Base-by-base conservation (phyloP, 805 yeast species). In the Schwanniomyces polymorphus region DNA sequence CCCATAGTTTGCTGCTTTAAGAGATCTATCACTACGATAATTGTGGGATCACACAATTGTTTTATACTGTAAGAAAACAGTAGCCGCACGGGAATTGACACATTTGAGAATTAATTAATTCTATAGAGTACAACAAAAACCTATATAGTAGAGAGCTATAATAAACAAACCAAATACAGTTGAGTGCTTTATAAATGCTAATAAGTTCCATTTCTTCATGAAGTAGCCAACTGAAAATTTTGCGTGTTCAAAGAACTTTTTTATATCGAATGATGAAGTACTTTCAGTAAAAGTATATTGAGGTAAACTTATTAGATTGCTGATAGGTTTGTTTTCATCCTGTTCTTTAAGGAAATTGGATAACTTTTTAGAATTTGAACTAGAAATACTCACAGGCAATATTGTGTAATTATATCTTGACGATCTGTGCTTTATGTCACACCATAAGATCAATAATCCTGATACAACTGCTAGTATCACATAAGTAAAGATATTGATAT, bases 1-100 rank as follows among this genome's bases (percentile, higher is more conserved):
- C 95, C 95, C 95, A 87, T 86, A 10, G 18, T 14, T 16, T 37
- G 8, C 26, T 26, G 26, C 18, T 6, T 14, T 14, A 14, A 18
- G 7, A 8, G 7, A 5, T 31, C 2, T 14, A 2, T 4, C 2
- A 16, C 4, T 16, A 31, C 18, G 3, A 29, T 7, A 5, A 11
- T 29, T 11, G 16, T 12, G 6, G 21, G 35, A 31, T 31, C 21
- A 16, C 21, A 31, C 35, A 31, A 31, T 12, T 18, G 8, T 31
- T 31, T 31, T 31, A 31, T 7, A 14, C 21, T 31, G n/a, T 28
- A 28, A 16, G n/a, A 37, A 7, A 37, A 6, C 16, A 12, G 17
- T 38, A 49, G 57, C 60, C 60, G 60, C 60, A 56, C 52, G 16
- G 26, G 40, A 44, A 45, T 37, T 43, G 43, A 47, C 59, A 52